Base-by-base conservation (phyloP, 2,329 filamentous ascomycete genomes). In the Talaromyces piceae region DNA sequence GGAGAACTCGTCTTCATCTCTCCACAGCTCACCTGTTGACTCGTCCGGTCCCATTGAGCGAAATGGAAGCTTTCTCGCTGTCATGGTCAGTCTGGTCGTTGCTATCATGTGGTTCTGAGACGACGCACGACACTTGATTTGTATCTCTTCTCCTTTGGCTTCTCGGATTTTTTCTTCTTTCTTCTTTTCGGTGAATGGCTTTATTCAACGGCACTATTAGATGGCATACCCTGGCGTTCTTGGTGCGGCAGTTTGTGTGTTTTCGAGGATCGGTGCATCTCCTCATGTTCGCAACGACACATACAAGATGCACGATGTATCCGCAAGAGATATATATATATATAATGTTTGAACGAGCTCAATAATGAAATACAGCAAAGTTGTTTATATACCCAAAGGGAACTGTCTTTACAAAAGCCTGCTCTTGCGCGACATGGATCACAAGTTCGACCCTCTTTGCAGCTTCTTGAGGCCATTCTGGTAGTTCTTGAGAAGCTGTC, bases 401-500 rank as follows among this genome's bases (percentile, higher is more conserved):
- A 37, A 37, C n/a, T 25, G 22, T 41, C 39, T 25, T 25, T 43
- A 26, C 22, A n/a, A 25, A 28, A 37, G 18, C 3, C 18, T 37
- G 8, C 5, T 18, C 16, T 8, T 37, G 16, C 6, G n/a, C 2
- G 11, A 18, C n/a, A 20, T 18, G 11, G 8, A 37, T 4, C 46
- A 60, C 30, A 60, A 55, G 23, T 54, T 58, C 12, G 58, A 51
- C 31, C 58, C 48, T 25, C 51, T 43, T 26, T 51, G 57, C 41
- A 70, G 56, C 50, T 63, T 63, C 55, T 63, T 62, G 45, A 63
- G 61, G 50, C 68, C 61, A 1, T 59, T 56, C 37, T 66, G 60
- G 48, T 82, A 88, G 45, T 86, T 79, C 73, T 88, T 87, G 31
- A 86, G 82, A 52, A 88, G 66, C 64, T 88, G 85, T 12, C 85